phyloP scores from a whole-genome alignment of 768 basidiomycete species.

The Pleurotus cornucopiae region DNA sequence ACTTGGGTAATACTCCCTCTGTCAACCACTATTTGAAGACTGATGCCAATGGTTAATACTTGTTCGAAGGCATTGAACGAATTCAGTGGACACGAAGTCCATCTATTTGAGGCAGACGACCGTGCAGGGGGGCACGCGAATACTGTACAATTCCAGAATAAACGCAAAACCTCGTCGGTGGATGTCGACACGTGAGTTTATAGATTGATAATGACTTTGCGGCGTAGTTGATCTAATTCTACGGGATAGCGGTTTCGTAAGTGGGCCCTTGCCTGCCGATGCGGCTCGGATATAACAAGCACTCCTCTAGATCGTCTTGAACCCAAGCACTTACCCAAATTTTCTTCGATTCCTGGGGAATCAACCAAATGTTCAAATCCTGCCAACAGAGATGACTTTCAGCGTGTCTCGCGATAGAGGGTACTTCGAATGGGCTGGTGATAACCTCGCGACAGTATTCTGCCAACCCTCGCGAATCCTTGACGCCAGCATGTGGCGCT shows the following conservation, averaged over 20 bases:
- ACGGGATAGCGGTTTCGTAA: conserved; percentile 50
- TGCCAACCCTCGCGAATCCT: conserved; percentile 60
- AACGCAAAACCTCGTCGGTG: conserved; percentile 32
- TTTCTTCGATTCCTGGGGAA: conserved; percentile 64
- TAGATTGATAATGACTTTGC: neutral
- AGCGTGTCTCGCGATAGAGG: conserved; percentile 69
- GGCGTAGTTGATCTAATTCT: neutral
- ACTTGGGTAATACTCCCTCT: conserved; percentile 51
- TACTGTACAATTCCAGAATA: conserved; percentile 52
- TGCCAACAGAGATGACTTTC: conserved; percentile 75
- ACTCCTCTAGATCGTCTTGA: conserved; percentile 61
- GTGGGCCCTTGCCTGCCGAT: conserved; percentile 13
- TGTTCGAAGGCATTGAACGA: conserved; percentile 59
- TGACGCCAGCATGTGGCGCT: conserved; percentile 64
- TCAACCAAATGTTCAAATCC: conserved; percentile 41
- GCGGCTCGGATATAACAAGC: neutral
- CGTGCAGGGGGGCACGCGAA: conserved; percentile 77
- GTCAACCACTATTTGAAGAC: neutral
- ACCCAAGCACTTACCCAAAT: conserved; percentile 75
- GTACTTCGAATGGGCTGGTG: conserved; percentile 74
- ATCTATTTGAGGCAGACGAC: conserved; percentile 65
- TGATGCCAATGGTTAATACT: neutral
- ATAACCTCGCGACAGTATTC: conserved; percentile 57
- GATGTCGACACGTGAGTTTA: conserved; percentile 67
- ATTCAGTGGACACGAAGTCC: conserved; percentile 68